These are phyloP conservation scores for Axilococcus clingmanii DNA, from an alignment of 139 green algal genomes.

Conservation along the genomic window DNA sequence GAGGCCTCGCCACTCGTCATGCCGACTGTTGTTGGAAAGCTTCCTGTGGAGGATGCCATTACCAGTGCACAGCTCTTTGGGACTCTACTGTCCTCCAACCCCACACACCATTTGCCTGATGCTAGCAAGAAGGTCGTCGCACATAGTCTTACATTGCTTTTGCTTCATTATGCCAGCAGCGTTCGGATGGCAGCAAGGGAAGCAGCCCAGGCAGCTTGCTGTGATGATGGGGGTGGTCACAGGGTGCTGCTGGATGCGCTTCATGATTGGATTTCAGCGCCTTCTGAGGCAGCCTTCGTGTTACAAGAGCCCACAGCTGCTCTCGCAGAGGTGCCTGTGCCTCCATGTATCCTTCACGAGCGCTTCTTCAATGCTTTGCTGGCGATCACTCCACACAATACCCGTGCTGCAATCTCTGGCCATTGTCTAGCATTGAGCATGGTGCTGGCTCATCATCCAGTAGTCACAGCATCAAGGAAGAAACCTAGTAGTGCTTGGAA, in stretches of 20 bases:
- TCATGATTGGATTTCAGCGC: no score
- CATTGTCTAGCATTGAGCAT: conserved; percentile 20
- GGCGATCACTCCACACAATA: neutral
- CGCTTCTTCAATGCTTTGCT: conserved; percentile 4
- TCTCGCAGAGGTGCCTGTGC: no score
- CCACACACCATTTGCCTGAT: no score
- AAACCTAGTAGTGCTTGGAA: neutral
- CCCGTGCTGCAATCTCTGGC: neutral
- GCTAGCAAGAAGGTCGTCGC: no score
- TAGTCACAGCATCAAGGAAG: conserved; percentile 13
- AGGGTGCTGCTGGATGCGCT: no score
- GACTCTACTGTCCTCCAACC: conserved; percentile 20
- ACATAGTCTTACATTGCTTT: no score
- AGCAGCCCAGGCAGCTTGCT: no score
- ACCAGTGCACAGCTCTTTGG: conserved; percentile 13
- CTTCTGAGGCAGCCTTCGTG: no score
- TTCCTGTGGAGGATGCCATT: conserved; percentile 38
- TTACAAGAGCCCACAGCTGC: no score
- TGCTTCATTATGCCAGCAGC: conserved; percentile 10
- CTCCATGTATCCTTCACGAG: no score
- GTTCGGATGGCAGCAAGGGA: conserved; percentile 11
- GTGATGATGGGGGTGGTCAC: no score
- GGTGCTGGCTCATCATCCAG: conserved; percentile 63
- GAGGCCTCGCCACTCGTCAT: conserved; percentile 47
- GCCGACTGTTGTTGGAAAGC: conserved; percentile 28